phyloP scores from a whole-genome alignment of 106 monocot genomes.

The Dioscorea alata region DNA sequence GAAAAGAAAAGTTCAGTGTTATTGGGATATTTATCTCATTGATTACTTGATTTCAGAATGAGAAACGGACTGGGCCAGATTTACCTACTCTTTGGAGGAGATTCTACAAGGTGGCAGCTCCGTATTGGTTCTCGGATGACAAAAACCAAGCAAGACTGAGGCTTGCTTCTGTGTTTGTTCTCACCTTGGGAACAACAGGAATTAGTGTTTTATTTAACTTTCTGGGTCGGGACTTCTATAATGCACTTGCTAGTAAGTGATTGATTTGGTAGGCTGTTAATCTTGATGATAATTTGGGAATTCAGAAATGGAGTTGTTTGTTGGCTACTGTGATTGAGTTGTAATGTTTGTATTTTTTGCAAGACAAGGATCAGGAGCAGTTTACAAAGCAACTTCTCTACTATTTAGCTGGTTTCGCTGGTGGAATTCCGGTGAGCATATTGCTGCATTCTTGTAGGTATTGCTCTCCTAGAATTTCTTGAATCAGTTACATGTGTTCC shows the following conservation, averaged over 20 bases:
- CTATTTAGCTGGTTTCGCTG: conserved; percentile 86
- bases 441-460: conserved; percentile 90
- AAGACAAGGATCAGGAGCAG: conserved; percentile 94
- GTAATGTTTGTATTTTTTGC: conserved; percentile 16
- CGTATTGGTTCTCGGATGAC: conserved; percentile 97
- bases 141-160: conserved; percentile 76
- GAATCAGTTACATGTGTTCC: too few species aligned
- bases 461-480: conserved; percentile 23
- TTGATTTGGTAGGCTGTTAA: conserved; percentile 5
- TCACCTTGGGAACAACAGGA: conserved; percentile 85
- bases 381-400: conserved; percentile 90
- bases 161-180: conserved; percentile 83
- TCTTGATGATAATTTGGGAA: too few species aligned
- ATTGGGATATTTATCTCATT: too few species aligned
- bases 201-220: conserved; percentile 78
- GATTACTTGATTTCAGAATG: conserved; percentile 22
- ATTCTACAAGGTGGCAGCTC: conserved; percentile 93
- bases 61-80: conserved; percentile 47
- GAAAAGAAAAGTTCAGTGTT: too few species aligned
- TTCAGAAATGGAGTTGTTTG: neutral
- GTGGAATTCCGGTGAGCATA: conserved; percentile 99
- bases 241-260: conserved; percentile 90
- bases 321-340: neutral
- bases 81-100: conserved; percentile 62
- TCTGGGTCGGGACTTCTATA: conserved; percentile 85